Evolutionary conservation across 1,284 basidiomycete species (phyloP).

Genomic region (Uromyces viciae-fabae): DNA sequence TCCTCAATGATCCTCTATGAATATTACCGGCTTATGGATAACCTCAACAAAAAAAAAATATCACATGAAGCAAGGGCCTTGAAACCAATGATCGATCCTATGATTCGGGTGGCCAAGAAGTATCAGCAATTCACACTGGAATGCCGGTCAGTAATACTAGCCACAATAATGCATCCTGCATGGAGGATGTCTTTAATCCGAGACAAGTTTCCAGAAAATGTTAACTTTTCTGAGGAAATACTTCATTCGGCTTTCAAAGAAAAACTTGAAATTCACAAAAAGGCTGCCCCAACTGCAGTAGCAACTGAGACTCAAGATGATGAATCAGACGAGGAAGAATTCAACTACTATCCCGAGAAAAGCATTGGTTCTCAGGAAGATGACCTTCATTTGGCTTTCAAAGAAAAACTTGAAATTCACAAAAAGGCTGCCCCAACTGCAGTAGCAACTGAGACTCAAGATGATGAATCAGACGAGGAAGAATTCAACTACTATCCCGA

Average conservation of each 20-base stretch:
- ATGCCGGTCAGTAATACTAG: not conserved
- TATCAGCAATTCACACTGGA: not conserved
- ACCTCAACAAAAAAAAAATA: not conserved
- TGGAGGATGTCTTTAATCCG: not conserved
- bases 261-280: not conserved
- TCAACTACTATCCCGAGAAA: not conserved
- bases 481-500: not conserved
- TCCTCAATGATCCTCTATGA: not conserved
- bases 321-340: not conserved
- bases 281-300: not conserved
- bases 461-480: not conserved
- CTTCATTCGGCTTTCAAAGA: not conserved
- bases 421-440: not conserved
- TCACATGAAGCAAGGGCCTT: not conserved
- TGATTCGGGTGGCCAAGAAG: not conserved
- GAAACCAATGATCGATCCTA: not conserved
- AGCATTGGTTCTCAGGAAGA: not conserved
- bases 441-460: not conserved
- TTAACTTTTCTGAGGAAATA: not conserved
- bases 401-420: no score
- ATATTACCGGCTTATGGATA: not conserved
- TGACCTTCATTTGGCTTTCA: no score
- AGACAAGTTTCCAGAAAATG: not conserved
- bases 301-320: not conserved
- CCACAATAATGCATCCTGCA: not conserved